Conservation (phyloP, 169 alveolate genomes). For the Cryptosporidium sp. region DNA sequence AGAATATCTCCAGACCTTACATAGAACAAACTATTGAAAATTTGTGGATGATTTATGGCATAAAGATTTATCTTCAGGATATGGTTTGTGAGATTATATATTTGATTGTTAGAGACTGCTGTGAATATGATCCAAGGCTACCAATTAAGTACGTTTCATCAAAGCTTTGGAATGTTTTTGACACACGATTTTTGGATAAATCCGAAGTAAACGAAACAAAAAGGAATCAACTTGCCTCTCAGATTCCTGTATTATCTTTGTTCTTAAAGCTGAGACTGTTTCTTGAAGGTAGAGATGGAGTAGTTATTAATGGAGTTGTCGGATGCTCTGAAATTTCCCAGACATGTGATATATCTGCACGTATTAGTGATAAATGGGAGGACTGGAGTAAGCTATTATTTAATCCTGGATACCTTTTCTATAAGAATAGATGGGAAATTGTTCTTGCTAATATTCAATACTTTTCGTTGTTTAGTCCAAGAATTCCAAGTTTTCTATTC, state of each 20-base stretch:
- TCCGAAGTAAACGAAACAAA: constrained; percentile 4
- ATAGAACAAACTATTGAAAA: constrained; percentile 63
- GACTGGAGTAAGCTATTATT: constrained; percentile 47
- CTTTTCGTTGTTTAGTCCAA: constrained; percentile 46
- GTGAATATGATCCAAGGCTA: constrained; percentile 47
- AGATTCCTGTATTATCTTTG: constrained; percentile 18
- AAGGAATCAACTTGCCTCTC: constrained; percentile 33
- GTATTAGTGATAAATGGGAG: constrained; percentile 24
- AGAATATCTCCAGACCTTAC: constrained; percentile 43
- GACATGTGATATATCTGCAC: neutral
- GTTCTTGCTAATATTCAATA: constrained; percentile 28
- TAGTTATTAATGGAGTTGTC: neutral
- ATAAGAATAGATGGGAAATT: constrained; percentile 38
- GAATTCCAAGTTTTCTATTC: constrained; percentile 26
- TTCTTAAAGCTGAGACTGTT: constrained; percentile 45
- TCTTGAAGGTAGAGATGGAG: constrained; percentile 17
- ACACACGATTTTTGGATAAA: constrained; percentile 20
- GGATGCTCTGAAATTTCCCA: neutral
- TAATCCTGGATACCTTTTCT: constrained; percentile 26
- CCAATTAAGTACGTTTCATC: constrained; percentile 31
- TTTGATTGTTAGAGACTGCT: constrained; percentile 21
- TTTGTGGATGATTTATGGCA: constrained; percentile 52
- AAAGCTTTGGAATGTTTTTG: constrained; percentile 33
- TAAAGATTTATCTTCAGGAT: constrained; percentile 55
- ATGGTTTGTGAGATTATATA: constrained; percentile 54